Evolutionary conservation across 2,329 filamentous ascomycete genomes (phyloP).

Genomic region (Fusarium graminum): DNA sequence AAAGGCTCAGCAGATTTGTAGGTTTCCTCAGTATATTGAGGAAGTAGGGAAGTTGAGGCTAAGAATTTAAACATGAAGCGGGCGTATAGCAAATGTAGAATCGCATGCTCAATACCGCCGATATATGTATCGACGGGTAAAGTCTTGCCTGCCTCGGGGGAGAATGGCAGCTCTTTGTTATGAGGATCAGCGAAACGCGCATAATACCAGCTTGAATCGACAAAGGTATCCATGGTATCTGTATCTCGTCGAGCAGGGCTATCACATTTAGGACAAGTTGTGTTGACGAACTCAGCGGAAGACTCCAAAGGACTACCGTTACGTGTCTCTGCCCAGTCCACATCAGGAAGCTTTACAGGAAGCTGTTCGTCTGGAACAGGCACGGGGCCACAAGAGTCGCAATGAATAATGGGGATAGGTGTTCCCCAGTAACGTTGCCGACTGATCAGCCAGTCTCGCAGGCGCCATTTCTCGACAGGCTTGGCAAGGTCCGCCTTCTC

Average conservation of each 20-base stretch:
- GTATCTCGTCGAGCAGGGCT: conserved; percentile 82
- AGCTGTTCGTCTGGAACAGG: conserved; percentile 82
- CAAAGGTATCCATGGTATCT: conserved; percentile 97
- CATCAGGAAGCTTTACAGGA: conserved; percentile 79
- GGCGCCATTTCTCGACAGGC: conserved; percentile 78
- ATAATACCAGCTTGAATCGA: conserved; percentile 96
- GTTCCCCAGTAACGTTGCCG: conserved; percentile 94
- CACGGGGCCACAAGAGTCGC: conserved; percentile 79
- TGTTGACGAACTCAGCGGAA: conserved; percentile 79
- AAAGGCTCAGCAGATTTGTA: conserved; percentile 76
- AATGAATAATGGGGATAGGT: conserved; percentile 91
- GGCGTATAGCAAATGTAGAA: conserved; percentile 88
- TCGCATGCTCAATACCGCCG: conserved; percentile 91
- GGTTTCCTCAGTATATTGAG: conserved; percentile 53
- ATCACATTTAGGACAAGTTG: conserved; percentile 79
- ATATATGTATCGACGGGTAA: conserved; percentile 90
- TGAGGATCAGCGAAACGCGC: conserved; percentile 81
- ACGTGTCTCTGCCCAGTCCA: conserved; percentile 77
- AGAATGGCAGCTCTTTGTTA: conserved; percentile 73
- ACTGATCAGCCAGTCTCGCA: conserved; percentile 91
- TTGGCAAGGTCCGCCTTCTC: conserved; percentile 69
- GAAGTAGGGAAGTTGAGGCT: conserved; percentile 66
- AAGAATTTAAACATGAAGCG: conserved; percentile 93
- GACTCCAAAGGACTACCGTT: conserved; percentile 82
- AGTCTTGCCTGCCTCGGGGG: conserved; percentile 66